Base-by-base conservation (phyloP, 2,329 filamentous ascomycete genomes). In the Paraphoma sp. region DNA sequence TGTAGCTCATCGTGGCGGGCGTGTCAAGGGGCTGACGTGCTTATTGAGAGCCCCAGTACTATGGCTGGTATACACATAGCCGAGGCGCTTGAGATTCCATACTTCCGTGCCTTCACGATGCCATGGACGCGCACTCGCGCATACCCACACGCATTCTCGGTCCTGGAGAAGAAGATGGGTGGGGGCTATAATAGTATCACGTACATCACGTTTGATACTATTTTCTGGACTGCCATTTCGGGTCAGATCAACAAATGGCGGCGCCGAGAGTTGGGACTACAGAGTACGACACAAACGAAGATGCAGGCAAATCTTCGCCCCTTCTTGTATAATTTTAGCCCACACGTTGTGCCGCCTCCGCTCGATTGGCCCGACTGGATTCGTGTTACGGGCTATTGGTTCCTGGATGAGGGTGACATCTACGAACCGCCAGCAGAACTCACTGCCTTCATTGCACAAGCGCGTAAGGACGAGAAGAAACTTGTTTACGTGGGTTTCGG, bases 1-100 rank as follows among this genome's bases (percentile, higher is more conserved):
- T 86, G 97, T 36, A 84, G 83, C 14, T 93, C 92, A 14, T 89
- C 93, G 0, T 98, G 90, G 87, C 77, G 80, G 43, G 92, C 92
- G 1, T 98, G 94, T 69, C 87, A 97, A 75, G 90, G 89, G 23
- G 90, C 90, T 1, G 94, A 99, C 73, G 80, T 99, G 31, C 82
- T 99, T 40, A 97, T 99, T 58, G 95, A 99, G 75, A 96, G 92
- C 45, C 95, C 95, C 0, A 96, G 92, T 54, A 93, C 95, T 12
- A 99, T 99, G 95, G 93, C 90, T 0, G 95, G 95, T 28, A 97
- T 99, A 51, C 95, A 99, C 75, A 96, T 99, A 64, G 95, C 95
- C 1, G 95, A 99, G 78, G 92, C 93, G 23, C 83, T 99, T 1
- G 84, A 87, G 12, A 96, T 99, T 44, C 95, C 95, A 0, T 99